phyloP scores from a whole-genome alignment of 768 basidiomycete genomes.

The Kwoniella sp. region DNA sequence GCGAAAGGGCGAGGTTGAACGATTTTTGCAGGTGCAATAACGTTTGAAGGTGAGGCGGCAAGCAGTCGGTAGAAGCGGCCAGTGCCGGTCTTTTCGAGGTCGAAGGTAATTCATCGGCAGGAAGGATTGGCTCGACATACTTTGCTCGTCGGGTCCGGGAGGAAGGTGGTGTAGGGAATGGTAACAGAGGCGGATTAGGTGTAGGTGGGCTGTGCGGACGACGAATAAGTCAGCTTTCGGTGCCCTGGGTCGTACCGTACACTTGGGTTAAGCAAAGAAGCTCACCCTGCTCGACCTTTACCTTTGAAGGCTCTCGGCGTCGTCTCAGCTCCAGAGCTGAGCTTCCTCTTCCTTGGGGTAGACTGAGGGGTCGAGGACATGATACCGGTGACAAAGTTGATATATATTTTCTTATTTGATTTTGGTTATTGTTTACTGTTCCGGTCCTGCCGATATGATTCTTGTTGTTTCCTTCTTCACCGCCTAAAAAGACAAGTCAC shows the following conservation, averaged over 20 bases:
- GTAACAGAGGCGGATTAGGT: slow-evolving; percentile 51
- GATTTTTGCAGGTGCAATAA: slow-evolving; percentile 49
- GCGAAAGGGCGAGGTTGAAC: slow-evolving; percentile 51
- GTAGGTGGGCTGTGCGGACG: slow-evolving; percentile 34
- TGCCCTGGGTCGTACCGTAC: background rate
- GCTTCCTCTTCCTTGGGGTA: slow-evolving; percentile 43
- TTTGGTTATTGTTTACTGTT: slow-evolving; percentile 1
- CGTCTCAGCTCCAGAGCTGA: slow-evolving; percentile 14
- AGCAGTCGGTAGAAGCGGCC: slow-evolving; percentile 4
- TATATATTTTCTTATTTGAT: background rate
- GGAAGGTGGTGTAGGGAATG: slow-evolving; percentile 51
- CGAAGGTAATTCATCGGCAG: slow-evolving; percentile 4
- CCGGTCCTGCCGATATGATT: slow-evolving; percentile 16
- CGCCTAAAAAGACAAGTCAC: slow-evolving; percentile 6
- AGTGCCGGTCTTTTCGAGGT: slow-evolving; percentile 10
- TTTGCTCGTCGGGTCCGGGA: slow-evolving; percentile 29
- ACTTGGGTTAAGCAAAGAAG: background rate
- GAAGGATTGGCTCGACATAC: slow-evolving; percentile 12
- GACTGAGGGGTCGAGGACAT: slow-evolving; percentile 13
- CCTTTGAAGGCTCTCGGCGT: slow-evolving; percentile 16
- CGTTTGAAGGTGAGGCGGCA: slow-evolving; percentile 52
- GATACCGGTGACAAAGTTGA: background rate
- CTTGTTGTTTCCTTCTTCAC: background rate
- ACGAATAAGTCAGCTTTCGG: background rate
- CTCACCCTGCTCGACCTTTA: slow-evolving; percentile 34